A percentile compares a stretch with the other conserved stretches of the same genome.
These are phyloP conservation scores for Entrophospora sp. DNA, from an alignment of 192 early-diverging fungal species.

Conservation along the genomic window DNA sequence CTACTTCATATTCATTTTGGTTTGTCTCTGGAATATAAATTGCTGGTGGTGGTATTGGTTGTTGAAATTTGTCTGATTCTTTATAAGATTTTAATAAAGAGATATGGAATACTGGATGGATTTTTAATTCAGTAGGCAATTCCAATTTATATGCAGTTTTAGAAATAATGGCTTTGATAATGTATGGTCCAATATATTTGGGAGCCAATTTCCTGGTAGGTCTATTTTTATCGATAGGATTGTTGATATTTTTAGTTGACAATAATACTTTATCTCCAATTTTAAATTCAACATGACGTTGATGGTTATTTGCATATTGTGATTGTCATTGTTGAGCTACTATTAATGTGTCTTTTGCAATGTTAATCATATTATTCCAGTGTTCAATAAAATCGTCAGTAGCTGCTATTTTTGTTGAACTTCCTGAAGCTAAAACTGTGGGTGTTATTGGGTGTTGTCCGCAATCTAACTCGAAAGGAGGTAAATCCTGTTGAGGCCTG, in stretches of 20 bases:
- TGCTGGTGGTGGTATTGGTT: too few species aligned
- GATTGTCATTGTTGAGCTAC: conserved; percentile 18
- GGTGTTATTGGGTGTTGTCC: neutral
- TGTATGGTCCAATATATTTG: conserved; percentile 21
- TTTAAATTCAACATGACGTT: neutral
- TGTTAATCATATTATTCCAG: neutral
- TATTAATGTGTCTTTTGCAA: neutral
- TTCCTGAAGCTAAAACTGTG: neutral
- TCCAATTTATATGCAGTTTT: conserved; percentile 14
- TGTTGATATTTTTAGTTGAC: conserved; percentile 4
- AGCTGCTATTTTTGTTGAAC: neutral
- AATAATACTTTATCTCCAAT: conserved; percentile 23
- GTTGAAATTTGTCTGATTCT: too few species aligned
- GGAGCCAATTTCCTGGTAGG: conserved; percentile 17
- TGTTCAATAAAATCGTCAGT: neutral
- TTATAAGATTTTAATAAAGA: too few species aligned
- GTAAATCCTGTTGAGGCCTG: neutral
- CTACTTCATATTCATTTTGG: too few species aligned
- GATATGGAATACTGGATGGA: conserved; percentile 40
- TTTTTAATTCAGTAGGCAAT: conserved; percentile 21
- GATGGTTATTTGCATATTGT: neutral
- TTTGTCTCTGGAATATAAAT: too few species aligned
- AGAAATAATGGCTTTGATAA: conserved; percentile 7
- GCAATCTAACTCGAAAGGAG: neutral
- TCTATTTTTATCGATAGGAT: neutral